These are phyloP conservation scores for Hippophae rhamnoides DNA, from an alignment of 306 rosid genomes.

Conservation along the genomic window DNA sequence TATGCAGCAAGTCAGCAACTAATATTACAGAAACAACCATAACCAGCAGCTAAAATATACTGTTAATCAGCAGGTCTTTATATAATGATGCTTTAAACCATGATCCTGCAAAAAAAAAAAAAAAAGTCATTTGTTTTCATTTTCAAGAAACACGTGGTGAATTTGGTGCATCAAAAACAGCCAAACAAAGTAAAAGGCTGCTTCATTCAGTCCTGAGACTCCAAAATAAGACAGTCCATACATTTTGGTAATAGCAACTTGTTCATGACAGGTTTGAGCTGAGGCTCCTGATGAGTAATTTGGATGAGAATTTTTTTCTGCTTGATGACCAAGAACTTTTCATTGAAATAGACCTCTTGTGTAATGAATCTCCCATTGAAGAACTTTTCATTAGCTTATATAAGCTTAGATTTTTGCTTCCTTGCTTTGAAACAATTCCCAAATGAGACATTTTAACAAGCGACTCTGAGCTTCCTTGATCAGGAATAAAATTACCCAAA, in stretches of 20 bases:
- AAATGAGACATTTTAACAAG: slow-evolving; percentile 2
- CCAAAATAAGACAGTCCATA: too few relatives aligned
- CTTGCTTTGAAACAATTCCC: slow-evolving; percentile 19
- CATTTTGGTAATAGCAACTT: not conserved
- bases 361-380: slow-evolving; percentile 31
- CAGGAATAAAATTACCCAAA: slow-evolving; percentile 18
- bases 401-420: slow-evolving; percentile 19
- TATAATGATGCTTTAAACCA: too few relatives aligned
- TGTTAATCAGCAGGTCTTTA: too few relatives aligned
- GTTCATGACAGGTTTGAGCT: slow-evolving; percentile 40
- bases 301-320: slow-evolving; percentile 18
- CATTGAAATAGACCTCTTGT: slow-evolving; percentile 36
- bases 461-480: slow-evolving; percentile 22
- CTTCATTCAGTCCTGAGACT: too few relatives aligned
- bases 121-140: too few relatives aligned
- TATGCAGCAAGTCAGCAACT: too few relatives aligned
- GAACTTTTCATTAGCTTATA: slow-evolving; percentile 23
- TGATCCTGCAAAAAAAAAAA: too few relatives aligned
- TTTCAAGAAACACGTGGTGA: too few relatives aligned
- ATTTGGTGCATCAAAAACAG: too few relatives aligned
- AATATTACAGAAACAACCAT: too few relatives aligned
- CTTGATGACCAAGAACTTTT: slow-evolving; percentile 31
- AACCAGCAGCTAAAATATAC: too few relatives aligned
- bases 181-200: too few relatives aligned
- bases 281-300: slow-evolving; percentile 36